Conservation (phyloP, 768 basidiomycete species). For the Russula compacta region DNA sequence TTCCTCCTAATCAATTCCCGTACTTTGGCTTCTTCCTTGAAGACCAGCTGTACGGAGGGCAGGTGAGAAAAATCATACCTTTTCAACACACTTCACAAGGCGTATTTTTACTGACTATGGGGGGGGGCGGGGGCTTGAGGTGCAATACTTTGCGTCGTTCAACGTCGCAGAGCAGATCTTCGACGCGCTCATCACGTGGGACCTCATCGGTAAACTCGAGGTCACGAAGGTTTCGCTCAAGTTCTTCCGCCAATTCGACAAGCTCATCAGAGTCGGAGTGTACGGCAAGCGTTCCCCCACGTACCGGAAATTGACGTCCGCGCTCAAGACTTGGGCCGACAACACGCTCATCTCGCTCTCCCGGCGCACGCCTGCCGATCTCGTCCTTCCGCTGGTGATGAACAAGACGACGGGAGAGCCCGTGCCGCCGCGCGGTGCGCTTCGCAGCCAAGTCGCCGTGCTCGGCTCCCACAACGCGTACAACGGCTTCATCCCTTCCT, state of each 20-base stretch:
- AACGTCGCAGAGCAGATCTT: constrained; percentile 27
- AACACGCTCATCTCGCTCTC: background rate
- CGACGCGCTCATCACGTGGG: constrained; percentile 23
- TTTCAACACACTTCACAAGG: background rate
- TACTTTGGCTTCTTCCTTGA: constrained; percentile 10
- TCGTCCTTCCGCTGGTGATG: background rate
- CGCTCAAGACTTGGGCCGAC: constrained; percentile 2
- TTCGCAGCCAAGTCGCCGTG: constrained; percentile 7
- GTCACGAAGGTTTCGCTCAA: constrained; percentile 24
- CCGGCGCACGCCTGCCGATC: background rate
- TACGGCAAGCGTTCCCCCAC: background rate
- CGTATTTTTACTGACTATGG: background rate
- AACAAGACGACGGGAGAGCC: constrained; percentile 4
- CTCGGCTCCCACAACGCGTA: background rate
- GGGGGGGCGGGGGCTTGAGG: too few relatives aligned
- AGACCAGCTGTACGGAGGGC: constrained; percentile 7
- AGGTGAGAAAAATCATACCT: background rate
- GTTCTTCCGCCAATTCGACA: constrained; percentile 19
- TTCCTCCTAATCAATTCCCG: background rate
- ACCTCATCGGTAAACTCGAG: constrained; percentile 17
- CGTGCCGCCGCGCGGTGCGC: background rate
- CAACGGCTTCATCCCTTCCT: constrained; percentile 1
- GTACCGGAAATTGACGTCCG: background rate
- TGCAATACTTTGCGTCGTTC: constrained; percentile 26
- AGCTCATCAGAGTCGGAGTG: background rate